Conservation (phyloP, 139 green algal species). For the Helicosporidium sp. region DNA sequence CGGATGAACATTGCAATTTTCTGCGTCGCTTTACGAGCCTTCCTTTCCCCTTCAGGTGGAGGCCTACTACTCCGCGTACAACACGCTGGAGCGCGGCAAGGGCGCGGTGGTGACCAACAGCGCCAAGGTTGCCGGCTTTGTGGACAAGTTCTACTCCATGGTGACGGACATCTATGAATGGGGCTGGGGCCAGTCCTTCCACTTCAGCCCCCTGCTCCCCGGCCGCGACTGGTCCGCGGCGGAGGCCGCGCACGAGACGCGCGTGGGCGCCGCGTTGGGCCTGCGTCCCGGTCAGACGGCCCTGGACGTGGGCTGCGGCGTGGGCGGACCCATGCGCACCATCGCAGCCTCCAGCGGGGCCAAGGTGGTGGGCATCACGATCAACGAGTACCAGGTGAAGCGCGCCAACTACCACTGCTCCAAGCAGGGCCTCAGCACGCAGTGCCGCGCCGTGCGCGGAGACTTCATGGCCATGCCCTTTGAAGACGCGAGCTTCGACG, state of each 20-base stretch:
- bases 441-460: slow-evolving; percentile 66
- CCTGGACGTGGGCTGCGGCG: slow-evolving; percentile 87
- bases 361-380: slow-evolving; percentile 87
- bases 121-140: slow-evolving; percentile 17
- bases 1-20: too few relatives aligned
- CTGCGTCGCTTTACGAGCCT: neutral
- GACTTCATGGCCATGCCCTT: slow-evolving; percentile 94
- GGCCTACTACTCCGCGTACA: slow-evolving; percentile 18
- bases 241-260: slow-evolving; percentile 74
- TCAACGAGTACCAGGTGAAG: slow-evolving; percentile 92
- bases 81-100: slow-evolving; percentile 18
- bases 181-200: slow-evolving; percentile 91
- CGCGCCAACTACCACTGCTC: slow-evolving; percentile 54
- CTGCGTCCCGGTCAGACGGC: slow-evolving; percentile 29
- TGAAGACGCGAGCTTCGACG: slow-evolving; percentile 62
- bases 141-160: slow-evolving; percentile 28
- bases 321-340: slow-evolving; percentile 89
- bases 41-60: slow-evolving; percentile 9
- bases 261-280: slow-evolving; percentile 47
- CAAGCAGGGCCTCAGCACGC: slow-evolving; percentile 29
- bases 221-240: slow-evolving; percentile 36
- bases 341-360: slow-evolving; percentile 60
- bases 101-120: slow-evolving; percentile 11
- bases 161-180: slow-evolving; percentile 97
- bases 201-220: slow-evolving; percentile 82